Base-by-base conservation (phyloP, 2,329 filamentous ascomycete species). In the Cylindrodendrum hubeiense region DNA sequence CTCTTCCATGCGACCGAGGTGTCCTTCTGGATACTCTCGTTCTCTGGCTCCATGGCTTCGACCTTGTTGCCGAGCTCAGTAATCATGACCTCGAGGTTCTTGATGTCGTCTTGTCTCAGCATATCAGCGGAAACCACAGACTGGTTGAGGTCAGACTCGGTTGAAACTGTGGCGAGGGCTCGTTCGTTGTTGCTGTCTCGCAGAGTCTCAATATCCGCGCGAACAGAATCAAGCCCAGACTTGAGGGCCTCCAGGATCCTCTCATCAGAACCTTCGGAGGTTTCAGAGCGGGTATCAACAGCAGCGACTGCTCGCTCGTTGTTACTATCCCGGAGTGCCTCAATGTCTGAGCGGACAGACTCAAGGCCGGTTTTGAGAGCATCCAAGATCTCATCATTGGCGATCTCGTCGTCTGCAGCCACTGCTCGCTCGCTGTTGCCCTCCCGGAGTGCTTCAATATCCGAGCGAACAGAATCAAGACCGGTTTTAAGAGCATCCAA, bases 211-310 rank as follows among this genome's bases (percentile, higher is more conserved):
- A 97, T 92, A 49, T 97, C 94, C 1, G 87, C 85, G 60, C 90
- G 90, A 37, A 97, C 85, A 44, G 86, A 86, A 37, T 91, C 89
- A 12, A 97, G 83, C 0, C 93, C 93, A n/a, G 90, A 86, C 76
- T 92, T 95, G 58, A 97, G 84, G 0, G 92, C 93, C 63, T 97
- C 92, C 1, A 97, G 84, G 49, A 97, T 94, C 78, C 97, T 94
- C 67, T 96, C 92, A 7, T 72, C 65, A 1, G 65, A 65, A 21
- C 43, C 49, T 21, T 58, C 58, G 3, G 30, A 19, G 1, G n/a
- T 28, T 9, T 49, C 46, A 65, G 91, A 94, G 59, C 28, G 47
- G 91, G 89, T 55, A 13, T 69, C 69, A 0, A 66, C 57, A n/a
- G 73, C 50, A 4, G 68, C 59, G 39, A 74, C 57, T 1, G 71